Evolutionary conservation across 495 filamentous ascomycete species (phyloP).

Genomic region (Polyplosphaeria fusca): DNA sequence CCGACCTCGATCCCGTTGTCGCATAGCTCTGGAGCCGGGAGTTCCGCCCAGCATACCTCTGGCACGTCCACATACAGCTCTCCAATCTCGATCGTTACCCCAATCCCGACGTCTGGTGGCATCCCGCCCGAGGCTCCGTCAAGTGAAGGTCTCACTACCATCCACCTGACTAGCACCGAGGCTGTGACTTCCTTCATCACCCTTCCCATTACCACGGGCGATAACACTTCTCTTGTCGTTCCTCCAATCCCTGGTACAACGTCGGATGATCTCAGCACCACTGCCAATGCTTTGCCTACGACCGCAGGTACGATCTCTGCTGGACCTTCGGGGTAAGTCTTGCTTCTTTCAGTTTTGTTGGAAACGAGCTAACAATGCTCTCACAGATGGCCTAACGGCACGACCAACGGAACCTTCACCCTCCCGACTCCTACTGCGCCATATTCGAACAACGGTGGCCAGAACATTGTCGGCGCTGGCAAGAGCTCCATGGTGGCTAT

Average conservation of each 20-base stretch:
- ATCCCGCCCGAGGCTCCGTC: too few species aligned
- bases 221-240: too few species aligned
- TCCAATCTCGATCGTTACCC: too few species aligned
- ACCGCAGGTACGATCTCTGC: constrained; percentile 5
- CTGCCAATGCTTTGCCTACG: not conserved
- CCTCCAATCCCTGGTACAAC: too few species aligned
- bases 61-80: too few species aligned
- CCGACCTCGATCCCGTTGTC: too few species aligned
- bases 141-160: not conserved
- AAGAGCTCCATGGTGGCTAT: constrained; percentile 11
- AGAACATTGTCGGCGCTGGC: not conserved
- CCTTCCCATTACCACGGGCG: too few species aligned
- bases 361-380: not conserved
- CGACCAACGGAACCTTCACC: not conserved
- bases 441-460: not conserved
- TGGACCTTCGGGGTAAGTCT: constrained; percentile 11
- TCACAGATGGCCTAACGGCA: not conserved
- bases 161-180: not conserved
- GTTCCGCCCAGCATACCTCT: too few species aligned
- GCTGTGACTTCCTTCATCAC: not conserved
- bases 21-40: too few species aligned
- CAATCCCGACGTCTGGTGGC: too few species aligned
- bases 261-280: too few species aligned
- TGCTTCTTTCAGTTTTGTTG: not conserved
- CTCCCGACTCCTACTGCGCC: constrained; percentile 1